These are phyloP conservation scores for Garcia nutans DNA, from an alignment of 345 rosid species.

Conservation along the genomic window DNA sequence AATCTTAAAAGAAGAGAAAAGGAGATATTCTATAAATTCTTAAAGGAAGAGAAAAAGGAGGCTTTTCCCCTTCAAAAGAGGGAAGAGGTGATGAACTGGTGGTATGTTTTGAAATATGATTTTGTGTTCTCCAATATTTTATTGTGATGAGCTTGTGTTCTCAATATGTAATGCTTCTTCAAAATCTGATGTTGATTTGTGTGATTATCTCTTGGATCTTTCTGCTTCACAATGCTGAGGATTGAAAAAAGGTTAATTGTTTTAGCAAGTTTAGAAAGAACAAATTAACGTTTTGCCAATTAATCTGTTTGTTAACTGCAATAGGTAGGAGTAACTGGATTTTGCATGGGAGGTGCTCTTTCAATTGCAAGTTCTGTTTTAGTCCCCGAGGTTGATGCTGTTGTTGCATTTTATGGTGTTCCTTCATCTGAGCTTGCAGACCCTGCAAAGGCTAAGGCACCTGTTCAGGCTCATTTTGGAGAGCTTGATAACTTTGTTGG, in stretches of 20 bases:
- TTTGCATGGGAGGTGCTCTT: constrained; percentile 94
- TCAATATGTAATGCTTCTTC: constrained; percentile 3
- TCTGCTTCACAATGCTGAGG: neutral
- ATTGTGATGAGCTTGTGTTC: neutral
- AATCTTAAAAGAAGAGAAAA: neutral
- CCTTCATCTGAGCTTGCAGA: constrained; percentile 88
- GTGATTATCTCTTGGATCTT: neutral
- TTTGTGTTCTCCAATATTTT: neutral
- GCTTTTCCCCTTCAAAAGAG: too few species aligned
- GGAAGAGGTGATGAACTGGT: neutral
- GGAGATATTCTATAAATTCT: neutral
- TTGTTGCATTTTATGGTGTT: constrained; percentile 81
- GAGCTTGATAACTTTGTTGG: constrained; percentile 84
- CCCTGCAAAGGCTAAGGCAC: constrained; percentile 76
- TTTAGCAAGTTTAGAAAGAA: neutral
- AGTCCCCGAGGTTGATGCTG: constrained; percentile 83
- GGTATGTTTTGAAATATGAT: neutral
- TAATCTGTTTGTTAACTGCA: constrained; percentile 3
- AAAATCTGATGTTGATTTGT: neutral
- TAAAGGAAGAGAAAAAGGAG: neutral
- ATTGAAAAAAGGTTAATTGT: neutral
- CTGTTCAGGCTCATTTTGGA: constrained; percentile 87
- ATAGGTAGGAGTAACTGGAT: constrained; percentile 94
- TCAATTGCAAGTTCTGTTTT: constrained; percentile 90
- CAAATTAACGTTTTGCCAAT: neutral